Evolutionary conservation across 2,329 filamentous ascomycete species (phyloP).

Genomic region (Byssoonygena ceratinophila): DNA sequence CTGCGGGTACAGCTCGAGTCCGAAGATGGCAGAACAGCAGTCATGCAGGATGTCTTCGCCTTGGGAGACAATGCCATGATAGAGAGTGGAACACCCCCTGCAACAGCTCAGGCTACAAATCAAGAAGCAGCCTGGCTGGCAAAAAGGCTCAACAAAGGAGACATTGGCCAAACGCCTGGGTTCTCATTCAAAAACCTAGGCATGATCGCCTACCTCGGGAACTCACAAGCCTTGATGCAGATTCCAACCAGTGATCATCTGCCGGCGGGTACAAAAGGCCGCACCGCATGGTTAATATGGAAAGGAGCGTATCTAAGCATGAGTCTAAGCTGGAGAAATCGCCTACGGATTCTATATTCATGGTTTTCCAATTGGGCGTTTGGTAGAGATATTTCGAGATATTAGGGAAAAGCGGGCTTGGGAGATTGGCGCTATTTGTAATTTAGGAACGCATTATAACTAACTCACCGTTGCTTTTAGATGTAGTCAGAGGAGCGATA

Average conservation of each 20-base stretch:
- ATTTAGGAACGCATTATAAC: too few species aligned
- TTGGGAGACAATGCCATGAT: conserved; percentile 48
- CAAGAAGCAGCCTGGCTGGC: conserved; percentile 52
- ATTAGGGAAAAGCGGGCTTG: conserved; percentile 20
- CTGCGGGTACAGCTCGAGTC: conserved; percentile 46
- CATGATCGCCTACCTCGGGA: conserved; percentile 50
- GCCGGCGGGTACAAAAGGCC: conserved; percentile 31
- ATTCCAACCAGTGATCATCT: conserved; percentile 27
- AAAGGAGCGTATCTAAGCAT: conserved; percentile 38
- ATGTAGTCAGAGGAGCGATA: background rate
- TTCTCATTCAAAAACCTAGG: conserved; percentile 51
- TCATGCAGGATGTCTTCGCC: conserved; percentile 45
- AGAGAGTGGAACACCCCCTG: conserved; percentile 43
- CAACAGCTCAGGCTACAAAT: conserved; percentile 49
- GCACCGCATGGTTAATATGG: conserved; percentile 36
- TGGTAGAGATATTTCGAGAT: conserved; percentile 37
- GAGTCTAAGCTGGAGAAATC: conserved; percentile 40
- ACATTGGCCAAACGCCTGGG: conserved; percentile 25
- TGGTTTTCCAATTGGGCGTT: conserved; percentile 37
- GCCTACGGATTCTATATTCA: conserved; percentile 32
- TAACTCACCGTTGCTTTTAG: background rate
- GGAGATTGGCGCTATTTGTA: too few species aligned
- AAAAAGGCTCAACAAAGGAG: conserved; percentile 43
- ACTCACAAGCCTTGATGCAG: conserved; percentile 49
- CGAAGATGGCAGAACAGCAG: conserved; percentile 27